These are phyloP conservation scores for Pseudogymnoascus sp. DNA, from an alignment of 2,329 filamentous ascomycete genomes.

Conservation along the genomic window DNA sequence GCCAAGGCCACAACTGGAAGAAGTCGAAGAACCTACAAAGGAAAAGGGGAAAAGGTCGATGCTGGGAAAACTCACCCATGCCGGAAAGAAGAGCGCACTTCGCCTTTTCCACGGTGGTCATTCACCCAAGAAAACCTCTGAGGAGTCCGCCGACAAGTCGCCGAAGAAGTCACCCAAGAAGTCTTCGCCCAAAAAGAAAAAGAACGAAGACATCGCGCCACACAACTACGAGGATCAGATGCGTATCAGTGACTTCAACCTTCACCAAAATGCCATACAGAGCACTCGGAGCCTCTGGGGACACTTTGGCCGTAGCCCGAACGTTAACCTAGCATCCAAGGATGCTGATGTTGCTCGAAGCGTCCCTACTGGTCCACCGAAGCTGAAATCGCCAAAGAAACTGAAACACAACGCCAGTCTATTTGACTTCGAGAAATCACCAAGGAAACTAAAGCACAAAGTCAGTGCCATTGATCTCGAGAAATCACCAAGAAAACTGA, in stretches of 20 bases:
- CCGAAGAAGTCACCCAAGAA: not conserved
- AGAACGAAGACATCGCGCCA: not conserved
- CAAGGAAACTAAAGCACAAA: not conserved
- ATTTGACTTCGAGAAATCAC: not conserved
- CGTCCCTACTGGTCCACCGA: not conserved
- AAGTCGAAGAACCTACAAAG: not conserved
- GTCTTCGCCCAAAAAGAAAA: not conserved
- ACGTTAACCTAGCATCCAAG: not conserved
- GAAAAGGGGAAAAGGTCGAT: not conserved
- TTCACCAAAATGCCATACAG: not conserved
- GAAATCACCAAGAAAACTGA: not conserved
- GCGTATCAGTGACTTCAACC: not conserved
- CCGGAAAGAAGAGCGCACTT: not conserved
- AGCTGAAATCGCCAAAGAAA: not conserved
- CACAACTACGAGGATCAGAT: not conserved
- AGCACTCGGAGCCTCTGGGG: not conserved
- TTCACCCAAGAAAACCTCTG: not conserved
- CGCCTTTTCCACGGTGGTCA: not conserved
- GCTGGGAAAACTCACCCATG: conserved; percentile 1
- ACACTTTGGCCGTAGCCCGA: not conserved
- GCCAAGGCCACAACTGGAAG: not conserved
- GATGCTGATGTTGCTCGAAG: not conserved
- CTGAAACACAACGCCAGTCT: not conserved
- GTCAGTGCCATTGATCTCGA: not conserved
- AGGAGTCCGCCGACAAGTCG: not conserved